Base-by-base conservation (phyloP, 805 yeast species). In the Ogataea paradorogensis region DNA sequence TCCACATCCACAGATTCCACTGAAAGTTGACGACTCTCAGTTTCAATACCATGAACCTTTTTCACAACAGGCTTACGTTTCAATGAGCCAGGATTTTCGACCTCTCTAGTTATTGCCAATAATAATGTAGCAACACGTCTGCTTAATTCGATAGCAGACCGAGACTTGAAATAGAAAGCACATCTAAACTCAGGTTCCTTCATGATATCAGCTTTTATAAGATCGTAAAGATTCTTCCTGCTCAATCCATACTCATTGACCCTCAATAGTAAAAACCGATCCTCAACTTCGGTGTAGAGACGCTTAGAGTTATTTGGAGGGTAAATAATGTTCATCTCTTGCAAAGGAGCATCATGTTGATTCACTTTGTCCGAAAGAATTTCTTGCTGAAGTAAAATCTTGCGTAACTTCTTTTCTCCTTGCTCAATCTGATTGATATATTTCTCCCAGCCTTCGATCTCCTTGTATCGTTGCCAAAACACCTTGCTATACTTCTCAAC, bases 221-320 rank as follows among this genome's bases (percentile, higher is more conserved):
- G 72, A 46, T 84, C 89, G 46, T 71, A 74, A 29, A 84, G 63
- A 38, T 75, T 71, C 16, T 78, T 81, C 32, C 76, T 66, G 52
- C 74, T 67, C 18, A 84, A 58, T 0, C 95, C 95, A 48, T 75
- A 70, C 50, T 80, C 80, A 58, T 81, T 70, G 1, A 82, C 82
- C 39, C 77, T 73, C 21, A 73, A 51, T 35, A 85, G 55, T 18
- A 85, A 64, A 50, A 80, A 85, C 38, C 86, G 69, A 55, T 85
- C 95, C 55, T 85, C 95, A 0, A 72, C 59, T 23, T 76, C 75
- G 7, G 85, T 78, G 52, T 82, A 85, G 7, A 83, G 71, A 50
- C 89, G 66, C 53, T 84, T 83, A 9, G 93, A 83, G 56, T 83
- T 84, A 55, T 84, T 84, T n/a, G 90, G 90, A 0, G 93, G 91